These are phyloP conservation scores for Leishmania lainsoni DNA, from an alignment of 208 protist genomes.

Conservation along the genomic window DNA sequence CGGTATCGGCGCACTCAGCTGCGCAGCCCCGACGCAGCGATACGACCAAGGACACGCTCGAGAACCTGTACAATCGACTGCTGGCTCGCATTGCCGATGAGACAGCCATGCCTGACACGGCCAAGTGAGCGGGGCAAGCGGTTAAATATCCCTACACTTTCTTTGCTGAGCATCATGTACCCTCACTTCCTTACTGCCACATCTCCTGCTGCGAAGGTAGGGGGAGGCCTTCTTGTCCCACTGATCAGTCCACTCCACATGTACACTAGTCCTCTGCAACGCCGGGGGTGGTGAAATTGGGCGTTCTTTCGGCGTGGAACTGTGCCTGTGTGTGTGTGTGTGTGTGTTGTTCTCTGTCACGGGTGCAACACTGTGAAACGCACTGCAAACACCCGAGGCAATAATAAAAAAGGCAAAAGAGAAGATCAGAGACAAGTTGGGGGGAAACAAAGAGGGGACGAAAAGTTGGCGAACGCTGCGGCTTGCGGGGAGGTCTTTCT, in stretches of 20 bases:
- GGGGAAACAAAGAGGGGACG: too few species aligned
- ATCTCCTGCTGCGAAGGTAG: neutral
- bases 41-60: slow-evolving; percentile 1
- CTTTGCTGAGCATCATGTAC: neutral
- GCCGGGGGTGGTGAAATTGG: neutral
- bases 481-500: neutral
- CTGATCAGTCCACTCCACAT: neutral
- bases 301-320: neutral
- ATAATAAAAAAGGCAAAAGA: neutral
- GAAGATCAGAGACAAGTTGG: neutral
- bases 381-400: neutral
- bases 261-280: neutral
- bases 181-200: neutral
- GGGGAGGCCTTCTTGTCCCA: neutral
- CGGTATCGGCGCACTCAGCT: neutral
- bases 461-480: neutral
- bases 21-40: neutral
- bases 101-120: neutral
- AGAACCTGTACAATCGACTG: slow-evolving; percentile 22
- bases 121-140: neutral
- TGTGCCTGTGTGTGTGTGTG: neutral
- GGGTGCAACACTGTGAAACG: neutral
- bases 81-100: slow-evolving; percentile 22
- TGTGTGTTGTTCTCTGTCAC: neutral
- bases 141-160: neutral